Base-by-base conservation (phyloP, 1,284 basidiomycete species). In the Athelia psychrophila region DNA sequence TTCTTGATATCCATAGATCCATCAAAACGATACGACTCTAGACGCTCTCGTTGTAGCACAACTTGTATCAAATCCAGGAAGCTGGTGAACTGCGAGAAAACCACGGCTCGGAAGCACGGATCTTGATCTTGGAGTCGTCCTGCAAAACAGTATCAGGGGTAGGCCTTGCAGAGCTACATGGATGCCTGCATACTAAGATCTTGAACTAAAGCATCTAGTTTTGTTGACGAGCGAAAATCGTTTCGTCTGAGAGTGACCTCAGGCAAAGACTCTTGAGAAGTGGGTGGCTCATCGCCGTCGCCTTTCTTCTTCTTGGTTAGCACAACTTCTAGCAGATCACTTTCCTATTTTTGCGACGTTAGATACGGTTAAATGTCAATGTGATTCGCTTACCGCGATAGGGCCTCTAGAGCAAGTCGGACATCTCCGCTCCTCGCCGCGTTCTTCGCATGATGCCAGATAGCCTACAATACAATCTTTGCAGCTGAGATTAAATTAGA, bases 1-100 rank as follows among this genome's bases (percentile, higher is more conserved):
- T 91, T 89, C 67, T 88, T 91, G 58, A 97, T 80, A 59, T 89
- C 88, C 87, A 98, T 96, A 0, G 90, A 83, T 2, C 96, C 96
- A 66, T 99, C 96, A 55, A 98, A 91, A n/a, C 94, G 82, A 58
- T 86, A 85, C 69, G 85, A 91, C 27, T 81, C 72, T 57, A 94
- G 80, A 2, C 76, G 74, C 61, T 93, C 90, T 42, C 90, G 83
- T 40, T 87, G 79, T 54, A 98, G 73, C 0, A 84, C 88, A 1
- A 77, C 72, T 60, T 93, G 86, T 54, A 97, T 93, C 12, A 95
- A 74, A 62, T 89, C 91, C 63, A 94, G 72, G 67, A 93, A 94
- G 19, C 82, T 86, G 0, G 87, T 90, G 56, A 90, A 90, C 61
- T 96, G 93, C 2, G 91, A 94, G 66, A 95, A 95, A 2, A 96